Conservation (phyloP, 1,139 yeast genomes). For the Suhomyces bokatorum region DNA sequence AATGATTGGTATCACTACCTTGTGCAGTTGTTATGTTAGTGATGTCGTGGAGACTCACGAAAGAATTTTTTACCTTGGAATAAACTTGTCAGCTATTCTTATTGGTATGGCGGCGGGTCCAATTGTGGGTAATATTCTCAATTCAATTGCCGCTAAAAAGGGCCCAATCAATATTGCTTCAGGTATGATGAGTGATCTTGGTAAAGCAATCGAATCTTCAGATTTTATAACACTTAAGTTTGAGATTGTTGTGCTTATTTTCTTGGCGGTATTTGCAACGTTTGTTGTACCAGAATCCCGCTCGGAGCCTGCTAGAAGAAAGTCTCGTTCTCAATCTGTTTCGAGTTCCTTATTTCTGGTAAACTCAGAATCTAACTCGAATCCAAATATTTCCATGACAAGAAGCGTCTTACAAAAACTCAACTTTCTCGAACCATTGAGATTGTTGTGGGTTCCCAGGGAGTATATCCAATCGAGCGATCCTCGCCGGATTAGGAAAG, state of each 20-base stretch:
- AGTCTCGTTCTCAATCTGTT: constrained; percentile 46
- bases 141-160: constrained; percentile 1
- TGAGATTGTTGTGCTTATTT: constrained; percentile 27
- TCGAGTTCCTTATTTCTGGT: not conserved
- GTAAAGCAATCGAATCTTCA: constrained; percentile 8
- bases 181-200: not conserved
- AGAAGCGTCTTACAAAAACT: constrained; percentile 5
- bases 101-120: constrained; percentile 71
- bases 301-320: constrained; percentile 33
- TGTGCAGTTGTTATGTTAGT: constrained; percentile 60
- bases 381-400: not conserved
- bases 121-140: constrained; percentile 46
- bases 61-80: constrained; percentile 57
- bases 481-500: constrained; percentile 14
- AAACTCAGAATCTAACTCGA: not conserved
- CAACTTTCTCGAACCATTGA: constrained; percentile 50
- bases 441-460: constrained; percentile 37
- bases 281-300: constrained; percentile 58
- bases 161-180: not conserved
- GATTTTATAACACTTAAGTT: constrained; percentile 35
- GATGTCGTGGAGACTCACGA: constrained; percentile 61
- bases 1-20: constrained; percentile 46
- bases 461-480: constrained; percentile 26
- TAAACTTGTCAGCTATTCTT: constrained; percentile 56
- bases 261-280: constrained; percentile 31